Conservation (phyloP, 345 rosid species). For the Anastatica hierochuntica region DNA sequence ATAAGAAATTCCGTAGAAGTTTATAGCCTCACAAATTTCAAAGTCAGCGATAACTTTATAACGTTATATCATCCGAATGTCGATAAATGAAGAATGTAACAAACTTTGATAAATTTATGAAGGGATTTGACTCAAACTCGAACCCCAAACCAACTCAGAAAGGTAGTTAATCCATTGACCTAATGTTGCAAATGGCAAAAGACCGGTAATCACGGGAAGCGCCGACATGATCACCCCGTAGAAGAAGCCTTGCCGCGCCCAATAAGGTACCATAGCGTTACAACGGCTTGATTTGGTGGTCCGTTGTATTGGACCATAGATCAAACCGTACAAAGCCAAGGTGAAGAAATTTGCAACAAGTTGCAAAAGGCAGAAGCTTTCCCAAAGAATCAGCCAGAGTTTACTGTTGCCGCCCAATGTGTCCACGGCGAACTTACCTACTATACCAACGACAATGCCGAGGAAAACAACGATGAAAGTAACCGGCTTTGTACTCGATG, state of each 20-base stretch:
- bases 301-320: conserved; percentile 36
- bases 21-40: too few relatives aligned
- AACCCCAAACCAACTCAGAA: too few relatives aligned
- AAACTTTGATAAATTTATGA: too few relatives aligned
- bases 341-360: conserved; percentile 32
- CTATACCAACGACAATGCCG: conserved; percentile 55
- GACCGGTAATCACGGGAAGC: conserved; percentile 48
- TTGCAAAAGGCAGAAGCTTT: conserved; percentile 52
- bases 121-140: too few relatives aligned
- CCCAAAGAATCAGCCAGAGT: conserved; percentile 71
- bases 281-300: neutral
- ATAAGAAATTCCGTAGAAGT: too few relatives aligned
- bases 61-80: too few relatives aligned
- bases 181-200: conserved; percentile 49
- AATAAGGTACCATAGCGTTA: conserved; percentile 34
- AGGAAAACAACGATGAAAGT: conserved; percentile 58
- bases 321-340: conserved; percentile 34
- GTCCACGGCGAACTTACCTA: conserved; percentile 75
- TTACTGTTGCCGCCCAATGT: conserved; percentile 70
- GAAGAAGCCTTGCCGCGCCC: conserved; percentile 42
- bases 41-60: too few relatives aligned
- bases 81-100: too few relatives aligned
- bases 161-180: too few relatives aligned
- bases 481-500: conserved; percentile 45
- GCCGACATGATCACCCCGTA: conserved; percentile 20